Evolutionary conservation across 345 rosid genomes (phyloP).

Genomic region (Linum tenue): DNA sequence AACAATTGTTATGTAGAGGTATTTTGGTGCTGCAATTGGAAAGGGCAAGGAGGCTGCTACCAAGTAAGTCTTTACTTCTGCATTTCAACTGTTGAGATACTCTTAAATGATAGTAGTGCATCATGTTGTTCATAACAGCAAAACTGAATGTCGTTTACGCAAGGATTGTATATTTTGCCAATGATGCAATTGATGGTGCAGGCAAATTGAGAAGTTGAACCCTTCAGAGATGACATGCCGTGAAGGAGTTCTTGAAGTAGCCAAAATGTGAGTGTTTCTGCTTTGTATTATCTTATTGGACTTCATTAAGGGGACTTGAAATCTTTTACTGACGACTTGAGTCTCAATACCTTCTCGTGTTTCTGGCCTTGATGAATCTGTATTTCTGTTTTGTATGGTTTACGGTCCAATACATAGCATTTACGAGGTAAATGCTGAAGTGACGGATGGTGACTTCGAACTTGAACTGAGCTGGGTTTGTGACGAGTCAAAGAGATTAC

Average conservation of each 20-base stretch:
- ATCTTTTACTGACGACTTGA: background rate
- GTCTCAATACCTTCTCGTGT: no score
- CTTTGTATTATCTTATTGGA: no score
- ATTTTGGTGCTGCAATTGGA: conserved; percentile 95
- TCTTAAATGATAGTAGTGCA: no score
- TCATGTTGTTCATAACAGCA: background rate
- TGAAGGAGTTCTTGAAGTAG: conserved; percentile 89
- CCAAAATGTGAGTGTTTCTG: conserved; percentile 66
- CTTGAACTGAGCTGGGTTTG: conserved; percentile 97
- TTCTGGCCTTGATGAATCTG: no score
- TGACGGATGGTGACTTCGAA: conserved; percentile 94
- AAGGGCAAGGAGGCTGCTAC: conserved; percentile 98
- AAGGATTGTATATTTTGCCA: background rate
- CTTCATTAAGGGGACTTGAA: background rate
- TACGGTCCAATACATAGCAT: no score
- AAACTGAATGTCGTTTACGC: background rate
- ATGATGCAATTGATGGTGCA: conserved; percentile 28
- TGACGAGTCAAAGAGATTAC: conserved; percentile 79
- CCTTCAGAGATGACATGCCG: conserved; percentile 96
- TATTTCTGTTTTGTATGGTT: background rate
- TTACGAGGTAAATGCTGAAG: conserved; percentile 92
- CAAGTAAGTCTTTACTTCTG: conserved; percentile 53
- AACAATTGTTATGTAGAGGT: no score
- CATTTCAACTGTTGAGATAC: background rate
- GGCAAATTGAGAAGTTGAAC: conserved; percentile 90